phyloP scores from a whole-genome alignment of 345 rosid species.

The Populus nigra region DNA sequence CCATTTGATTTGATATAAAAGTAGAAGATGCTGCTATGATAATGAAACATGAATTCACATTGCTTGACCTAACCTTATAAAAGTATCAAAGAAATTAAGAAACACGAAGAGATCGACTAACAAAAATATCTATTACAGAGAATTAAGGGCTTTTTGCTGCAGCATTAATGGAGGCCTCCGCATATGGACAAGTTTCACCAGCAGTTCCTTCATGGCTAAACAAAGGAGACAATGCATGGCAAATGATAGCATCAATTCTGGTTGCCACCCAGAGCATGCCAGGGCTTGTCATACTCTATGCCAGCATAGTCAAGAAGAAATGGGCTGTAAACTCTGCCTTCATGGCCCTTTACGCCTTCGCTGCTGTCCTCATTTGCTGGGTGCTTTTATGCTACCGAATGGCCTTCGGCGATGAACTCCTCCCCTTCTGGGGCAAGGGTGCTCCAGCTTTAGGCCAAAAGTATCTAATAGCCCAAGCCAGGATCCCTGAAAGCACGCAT shows the following conservation, averaged over 20 bases:
- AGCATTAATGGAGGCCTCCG: neutral
- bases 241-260: constrained; percentile 24
- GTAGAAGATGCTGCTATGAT: neutral
- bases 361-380: constrained; percentile 35
- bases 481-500: constrained; percentile 16
- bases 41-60: neutral
- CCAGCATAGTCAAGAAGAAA: constrained; percentile 31
- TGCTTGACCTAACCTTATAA: neutral
- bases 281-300: constrained; percentile 29
- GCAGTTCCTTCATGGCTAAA: constrained; percentile 31
- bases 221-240: constrained; percentile 39
- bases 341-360: constrained; percentile 32
- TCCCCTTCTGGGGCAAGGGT: constrained; percentile 29
- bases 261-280: constrained; percentile 35
- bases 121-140: neutral
- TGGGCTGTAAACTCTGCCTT: constrained; percentile 33
- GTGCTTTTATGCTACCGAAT: constrained; percentile 21
- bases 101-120: neutral
- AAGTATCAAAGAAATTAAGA: neutral
- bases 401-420: constrained; percentile 27
- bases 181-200: constrained; percentile 1
- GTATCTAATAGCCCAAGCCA: constrained; percentile 12
- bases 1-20: neutral
- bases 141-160: neutral
- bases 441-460: constrained; percentile 26